Base-by-base conservation (phyloP, 2,329 filamentous ascomycete genomes). In the Venturia asperata region DNA sequence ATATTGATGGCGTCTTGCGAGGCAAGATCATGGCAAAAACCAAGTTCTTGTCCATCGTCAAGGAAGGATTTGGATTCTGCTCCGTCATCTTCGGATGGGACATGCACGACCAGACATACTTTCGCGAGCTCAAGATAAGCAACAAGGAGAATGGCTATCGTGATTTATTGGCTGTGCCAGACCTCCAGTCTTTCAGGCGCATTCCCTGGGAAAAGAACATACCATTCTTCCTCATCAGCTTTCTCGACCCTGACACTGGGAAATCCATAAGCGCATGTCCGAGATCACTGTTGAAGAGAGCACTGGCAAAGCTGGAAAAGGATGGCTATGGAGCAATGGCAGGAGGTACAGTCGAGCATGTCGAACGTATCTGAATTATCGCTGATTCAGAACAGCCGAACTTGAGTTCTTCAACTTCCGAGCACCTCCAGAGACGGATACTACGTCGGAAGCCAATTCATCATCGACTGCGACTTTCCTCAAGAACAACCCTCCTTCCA, bases 51-150 rank as follows among this genome's bases (percentile, higher is more conserved):
- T 91, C 89, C 39, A 84, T 96, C 64, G 88, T 87, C n/a, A 77
- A 84, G 52, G 83, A 86, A 56, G 92, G 92, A 63, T 96, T 96
- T 71, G 92, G 92, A 64, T 96, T 96, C 81, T 96, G 92, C 80
- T 94, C 90, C 24, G 91, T 96, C 70, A 86, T 96, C 69, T 96
- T 96, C 72, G 92, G 92, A 74, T 96, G 92, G 92, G 92, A 97
- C 77, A 96, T 96, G 91, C 92, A 97, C 77, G 92, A 97, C 73
- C 83, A 86, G 79, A 95, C 91, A 13, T 97, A 96, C 76, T 87
- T 90, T 74, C 86, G 83, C 70, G 92, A 96, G 77, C 84, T 96
- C 68, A 84, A 85, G 72, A 88, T 96, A 75, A 94, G 90, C 77
- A 96, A 96, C 78, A 89, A 90, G 70, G 87, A 91, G 72, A 96